These are phyloP conservation scores for Ceratocystis huliohia DNA, from an alignment of 2,329 filamentous ascomycete genomes.

Conservation along the genomic window DNA sequence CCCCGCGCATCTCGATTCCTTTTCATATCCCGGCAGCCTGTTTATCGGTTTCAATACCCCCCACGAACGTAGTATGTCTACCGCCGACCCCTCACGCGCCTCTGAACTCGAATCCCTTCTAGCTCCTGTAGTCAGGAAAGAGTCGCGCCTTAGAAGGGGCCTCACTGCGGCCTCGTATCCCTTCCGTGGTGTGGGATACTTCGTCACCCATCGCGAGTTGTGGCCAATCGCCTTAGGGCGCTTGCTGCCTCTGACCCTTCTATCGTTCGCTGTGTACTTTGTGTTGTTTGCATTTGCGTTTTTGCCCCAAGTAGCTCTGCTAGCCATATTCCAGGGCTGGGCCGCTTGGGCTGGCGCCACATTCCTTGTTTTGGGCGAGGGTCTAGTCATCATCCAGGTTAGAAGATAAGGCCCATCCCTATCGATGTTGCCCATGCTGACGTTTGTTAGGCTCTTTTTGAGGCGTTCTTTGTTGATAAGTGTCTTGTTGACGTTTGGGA, in stretches of 20 bases:
- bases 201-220: conserved; percentile 60
- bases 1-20: neutral
- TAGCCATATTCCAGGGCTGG: conserved; percentile 76
- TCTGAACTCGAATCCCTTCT: conserved; percentile 13
- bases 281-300: conserved; percentile 81
- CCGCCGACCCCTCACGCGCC: neutral
- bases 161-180: conserved; percentile 42
- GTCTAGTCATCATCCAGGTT: conserved; percentile 52
- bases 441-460: conserved; percentile 43
- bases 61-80: neutral
- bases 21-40: neutral
- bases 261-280: conserved; percentile 72
- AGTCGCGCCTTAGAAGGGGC: conserved; percentile 27
- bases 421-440: neutral
- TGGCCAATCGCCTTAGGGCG: conserved; percentile 70
- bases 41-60: neutral
- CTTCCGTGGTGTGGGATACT: conserved; percentile 69
- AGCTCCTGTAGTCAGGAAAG: neutral
- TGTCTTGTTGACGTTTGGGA: conserved; percentile 73
- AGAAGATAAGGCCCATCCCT: neutral
- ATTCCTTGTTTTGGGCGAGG: conserved; percentile 75
- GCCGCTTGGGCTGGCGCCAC: conserved; percentile 84
- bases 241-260: conserved; percentile 65
- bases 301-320: conserved; percentile 75
- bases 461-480: conserved; percentile 72